Conservation (phyloP, 163 green algal species). For the Chlorella variabilis region DNA sequence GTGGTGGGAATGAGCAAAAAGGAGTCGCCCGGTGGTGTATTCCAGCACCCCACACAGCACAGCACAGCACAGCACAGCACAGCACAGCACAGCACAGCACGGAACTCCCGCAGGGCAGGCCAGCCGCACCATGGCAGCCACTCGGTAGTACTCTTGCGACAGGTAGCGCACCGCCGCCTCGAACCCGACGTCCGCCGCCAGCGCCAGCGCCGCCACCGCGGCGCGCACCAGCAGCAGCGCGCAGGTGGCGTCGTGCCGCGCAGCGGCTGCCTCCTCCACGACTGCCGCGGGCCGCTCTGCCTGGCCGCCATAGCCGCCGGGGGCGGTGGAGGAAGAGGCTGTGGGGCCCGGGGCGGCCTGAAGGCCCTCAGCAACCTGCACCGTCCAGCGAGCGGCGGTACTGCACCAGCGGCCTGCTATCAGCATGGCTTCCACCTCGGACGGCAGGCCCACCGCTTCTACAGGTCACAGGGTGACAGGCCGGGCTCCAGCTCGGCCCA, state of each 20-base stretch:
- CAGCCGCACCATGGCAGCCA: neutral
- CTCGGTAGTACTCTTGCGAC: neutral
- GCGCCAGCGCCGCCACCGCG: constrained; percentile 7
- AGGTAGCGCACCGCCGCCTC: constrained; percentile 33
- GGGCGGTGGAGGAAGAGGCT: no score
- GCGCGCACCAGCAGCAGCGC: constrained; percentile 22
- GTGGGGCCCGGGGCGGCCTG: neutral
- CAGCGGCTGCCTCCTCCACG: neutral
- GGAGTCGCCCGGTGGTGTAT: no score
- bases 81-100: no score
- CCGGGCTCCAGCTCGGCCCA: neutral
- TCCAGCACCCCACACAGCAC: no score
- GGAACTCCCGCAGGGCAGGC: neutral
- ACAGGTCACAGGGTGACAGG: neutral
- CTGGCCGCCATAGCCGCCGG: no score
- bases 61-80: no score
- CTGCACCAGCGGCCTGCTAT: neutral
- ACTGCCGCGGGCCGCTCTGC: neutral
- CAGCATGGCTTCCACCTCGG: constrained; percentile 15
- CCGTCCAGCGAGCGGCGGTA: neutral
- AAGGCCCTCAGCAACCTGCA: neutral
- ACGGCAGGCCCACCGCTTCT: neutral
- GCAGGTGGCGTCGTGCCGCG: neutral
- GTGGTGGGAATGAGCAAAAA: no score
- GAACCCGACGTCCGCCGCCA: constrained; percentile 18